Percentiles rank a stretch among this genome's conserved stretches.
Evolutionary conservation across 176 grass and related monocot genomes (phyloP).

Genomic region (Melocanna baccifera): DNA sequence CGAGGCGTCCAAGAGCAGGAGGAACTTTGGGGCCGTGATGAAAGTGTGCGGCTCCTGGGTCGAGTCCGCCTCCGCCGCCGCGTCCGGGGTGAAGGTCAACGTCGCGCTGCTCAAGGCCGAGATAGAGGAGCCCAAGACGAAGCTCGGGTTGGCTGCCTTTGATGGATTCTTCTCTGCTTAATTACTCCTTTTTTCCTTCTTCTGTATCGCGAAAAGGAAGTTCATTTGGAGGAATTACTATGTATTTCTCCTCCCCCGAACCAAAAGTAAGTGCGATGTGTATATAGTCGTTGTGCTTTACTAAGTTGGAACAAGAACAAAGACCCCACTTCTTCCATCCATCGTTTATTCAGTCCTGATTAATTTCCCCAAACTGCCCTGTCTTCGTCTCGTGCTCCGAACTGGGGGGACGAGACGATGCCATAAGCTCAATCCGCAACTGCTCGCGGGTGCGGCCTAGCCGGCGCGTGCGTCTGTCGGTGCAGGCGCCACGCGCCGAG

Average conservation of each 20-base stretch:
- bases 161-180: constrained; percentile 75
- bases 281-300: not conserved
- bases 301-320: not conserved
- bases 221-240: not conserved
- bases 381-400: not conserved
- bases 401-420: too few relatives aligned
- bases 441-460: too few relatives aligned
- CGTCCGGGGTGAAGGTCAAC: constrained; percentile 34
- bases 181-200: not conserved
- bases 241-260: not conserved
- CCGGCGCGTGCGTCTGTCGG: too few relatives aligned
- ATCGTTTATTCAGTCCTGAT: not conserved
- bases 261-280: not conserved
- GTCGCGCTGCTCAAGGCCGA: constrained; percentile 27
- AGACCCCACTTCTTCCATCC: not conserved
- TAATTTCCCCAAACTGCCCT: not conserved
- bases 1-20: constrained; percentile 29
- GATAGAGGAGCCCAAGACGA: constrained; percentile 45
- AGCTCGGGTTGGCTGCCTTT: constrained; percentile 30
- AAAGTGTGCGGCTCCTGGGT: constrained; percentile 48
- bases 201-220: not conserved
- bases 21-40: constrained; percentile 30
- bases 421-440: too few relatives aligned
- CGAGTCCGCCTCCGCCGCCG: constrained; percentile 26
- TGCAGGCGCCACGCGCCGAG: too few relatives aligned